These are phyloP conservation scores for Creolimax fragrantissima DNA, from an alignment of 78 protist genomes.

Conservation along the genomic window DNA sequence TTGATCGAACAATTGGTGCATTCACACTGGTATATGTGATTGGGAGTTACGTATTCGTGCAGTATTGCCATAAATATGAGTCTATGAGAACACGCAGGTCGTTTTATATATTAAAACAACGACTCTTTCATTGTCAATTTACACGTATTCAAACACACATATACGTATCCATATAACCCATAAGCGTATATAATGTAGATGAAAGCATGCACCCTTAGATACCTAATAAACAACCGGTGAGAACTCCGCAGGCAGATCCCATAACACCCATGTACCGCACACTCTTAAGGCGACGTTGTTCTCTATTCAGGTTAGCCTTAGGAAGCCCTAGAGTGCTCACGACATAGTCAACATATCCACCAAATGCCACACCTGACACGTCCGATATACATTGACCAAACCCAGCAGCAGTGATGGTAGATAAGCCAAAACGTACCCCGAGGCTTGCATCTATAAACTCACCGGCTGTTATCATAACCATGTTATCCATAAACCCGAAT, in stretches of 20 bases:
- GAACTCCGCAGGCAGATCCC: not conserved
- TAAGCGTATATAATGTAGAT: no score
- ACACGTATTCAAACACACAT: no score
- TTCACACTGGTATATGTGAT: no score
- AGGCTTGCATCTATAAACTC: not conserved
- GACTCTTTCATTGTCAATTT: no score
- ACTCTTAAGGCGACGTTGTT: not conserved
- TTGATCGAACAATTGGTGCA: no score
- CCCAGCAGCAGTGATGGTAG: constrained; percentile 3
- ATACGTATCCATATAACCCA: no score
- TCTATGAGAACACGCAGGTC: no score
- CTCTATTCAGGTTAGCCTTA: not conserved
- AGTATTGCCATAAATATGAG: no score
- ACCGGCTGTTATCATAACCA: not conserved
- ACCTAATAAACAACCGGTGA: not conserved
- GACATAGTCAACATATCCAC: not conserved
- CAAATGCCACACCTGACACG: not conserved
- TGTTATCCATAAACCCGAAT: not conserved
- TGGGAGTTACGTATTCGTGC: no score
- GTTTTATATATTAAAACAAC: no score
- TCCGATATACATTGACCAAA: not conserved
- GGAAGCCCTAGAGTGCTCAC: not conserved
- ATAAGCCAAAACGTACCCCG: not conserved
- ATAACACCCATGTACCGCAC: not conserved
- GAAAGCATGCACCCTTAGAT: no score